Base-by-base conservation (phyloP, 345 rosid species). In the Passiflora organensis region DNA sequence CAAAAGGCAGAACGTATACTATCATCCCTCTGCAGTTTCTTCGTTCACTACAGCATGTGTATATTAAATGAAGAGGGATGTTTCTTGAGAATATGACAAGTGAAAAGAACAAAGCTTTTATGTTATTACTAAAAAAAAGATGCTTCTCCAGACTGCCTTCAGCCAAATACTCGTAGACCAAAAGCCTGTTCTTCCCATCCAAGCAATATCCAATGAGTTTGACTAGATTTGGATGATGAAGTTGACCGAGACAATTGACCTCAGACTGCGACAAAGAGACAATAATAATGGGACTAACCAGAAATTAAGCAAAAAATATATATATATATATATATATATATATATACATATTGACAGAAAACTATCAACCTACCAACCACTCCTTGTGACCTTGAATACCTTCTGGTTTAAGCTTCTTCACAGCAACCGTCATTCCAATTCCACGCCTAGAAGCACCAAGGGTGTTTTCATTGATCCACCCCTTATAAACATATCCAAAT, bases 311-410 rank as follows among this genome's bases (percentile, higher is more conserved):
- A 65, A 49, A 24, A 53, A 23, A 23, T 14, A 49, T 32, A 22
- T n/a, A n/a, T n/a, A n/a, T n/a, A n/a, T n/a, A n/a, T n/a, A n/a
- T n/a, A n/a, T n/a, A n/a, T n/a, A n/a, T n/a, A n/a, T n/a, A n/a
- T n/a, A n/a, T n/a, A n/a, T n/a, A n/a, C n/a, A n/a, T n/a, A n/a
- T n/a, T n/a, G n/a, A n/a, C n/a, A n/a, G 8, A 37, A 37, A 37
- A 41, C 43, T 6, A 9, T 15, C n/a, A 43, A 51, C 81, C 25
- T 75, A 91, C 97, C 80, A 85, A 52, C 97, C 97, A 90, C 76
- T 85, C 96, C 66, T 85, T 78, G 46, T 90, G 97, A 43, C 97
- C 97, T 51, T 85, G 97, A 65, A 76, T 65, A 39, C 86, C 89
- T 67, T 80, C 77, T 20, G 75, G 72, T 68, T 73, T 80, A 50